Conservation (phyloP, 2,329 filamentous ascomycete genomes). For the Fusarium pilosicola region DNA sequence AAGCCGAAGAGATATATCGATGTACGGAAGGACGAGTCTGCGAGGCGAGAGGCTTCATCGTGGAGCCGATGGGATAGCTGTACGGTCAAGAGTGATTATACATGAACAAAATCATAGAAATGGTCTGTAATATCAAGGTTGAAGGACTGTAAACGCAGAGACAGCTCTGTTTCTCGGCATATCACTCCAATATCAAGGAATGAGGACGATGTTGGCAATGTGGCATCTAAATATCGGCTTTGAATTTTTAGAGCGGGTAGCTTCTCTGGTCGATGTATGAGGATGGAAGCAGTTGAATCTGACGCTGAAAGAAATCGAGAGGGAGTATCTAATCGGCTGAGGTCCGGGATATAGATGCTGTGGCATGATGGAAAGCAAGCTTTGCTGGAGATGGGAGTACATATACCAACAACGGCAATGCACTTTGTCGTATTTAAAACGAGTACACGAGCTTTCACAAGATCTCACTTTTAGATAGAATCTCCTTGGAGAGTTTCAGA, state of each 20-base stretch:
- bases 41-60: neutral
- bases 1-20: neutral
- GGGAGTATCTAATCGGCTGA: neutral
- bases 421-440: neutral
- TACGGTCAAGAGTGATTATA: neutral
- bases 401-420: neutral
- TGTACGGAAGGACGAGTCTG: neutral
- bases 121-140: fast-evolving
- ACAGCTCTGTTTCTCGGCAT: neutral
- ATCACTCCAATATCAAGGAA: neutral
- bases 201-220: neutral
- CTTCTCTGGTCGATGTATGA: neutral
- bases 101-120: fast-evolving
- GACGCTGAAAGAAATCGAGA: too few relatives aligned
- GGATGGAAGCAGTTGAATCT: fast-evolving
- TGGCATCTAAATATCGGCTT: neutral
- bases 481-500: neutral
- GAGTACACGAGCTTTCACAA: neutral
- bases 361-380: neutral
- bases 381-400: neutral
- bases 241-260: conserved; percentile 3
- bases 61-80: too few relatives aligned
- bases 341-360: neutral
- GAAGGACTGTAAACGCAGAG: neutral
- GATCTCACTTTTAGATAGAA: neutral